Percentiles rank a stretch among this genome's conserved stretches.
Conservation (phyloP, 495 filamentous ascomycete genomes). For the Podospora anserina region DNA sequence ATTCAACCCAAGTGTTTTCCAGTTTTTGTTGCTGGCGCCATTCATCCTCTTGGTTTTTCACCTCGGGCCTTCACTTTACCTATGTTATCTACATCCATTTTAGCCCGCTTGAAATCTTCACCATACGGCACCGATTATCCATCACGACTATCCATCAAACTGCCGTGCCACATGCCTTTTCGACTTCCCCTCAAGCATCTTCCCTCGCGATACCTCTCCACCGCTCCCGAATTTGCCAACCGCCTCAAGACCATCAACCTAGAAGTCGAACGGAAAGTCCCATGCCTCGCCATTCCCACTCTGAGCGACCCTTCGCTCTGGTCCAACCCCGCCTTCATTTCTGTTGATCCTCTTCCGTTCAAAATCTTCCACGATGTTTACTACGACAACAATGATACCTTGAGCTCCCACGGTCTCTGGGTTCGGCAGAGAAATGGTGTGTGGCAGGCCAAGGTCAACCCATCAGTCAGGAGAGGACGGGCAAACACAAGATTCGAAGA, state of each 20-base stretch:
- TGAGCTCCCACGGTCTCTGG: constrained; percentile 31
- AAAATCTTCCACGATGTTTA: constrained; percentile 34
- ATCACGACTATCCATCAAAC: background rate
- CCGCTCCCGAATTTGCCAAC: background rate
- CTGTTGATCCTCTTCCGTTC: constrained; percentile 21
- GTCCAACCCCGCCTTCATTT: constrained; percentile 24
- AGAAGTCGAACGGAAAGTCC: constrained; percentile 27
- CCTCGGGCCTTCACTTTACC: too few relatives aligned
- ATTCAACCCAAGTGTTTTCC: too few relatives aligned
- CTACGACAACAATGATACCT: constrained; percentile 30
- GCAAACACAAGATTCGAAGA: constrained; percentile 32
- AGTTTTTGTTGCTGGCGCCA: too few relatives aligned
- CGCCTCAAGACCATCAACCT: background rate
- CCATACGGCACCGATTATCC: too few relatives aligned
- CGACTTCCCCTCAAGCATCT: background rate
- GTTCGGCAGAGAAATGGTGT: constrained; percentile 28
- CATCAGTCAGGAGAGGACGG: constrained; percentile 5
- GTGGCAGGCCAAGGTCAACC: constrained; percentile 36
- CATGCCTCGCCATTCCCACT: constrained; percentile 23
- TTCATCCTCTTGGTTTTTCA: too few relatives aligned
- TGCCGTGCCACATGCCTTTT: background rate
- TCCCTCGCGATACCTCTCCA: background rate
- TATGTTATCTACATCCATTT: too few relatives aligned
- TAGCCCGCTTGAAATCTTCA: too few relatives aligned
- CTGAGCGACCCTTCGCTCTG: background rate